Evolutionary conservation across 164 flowering plant species (phyloP).

Genomic region (Vitis labrusca): DNA sequence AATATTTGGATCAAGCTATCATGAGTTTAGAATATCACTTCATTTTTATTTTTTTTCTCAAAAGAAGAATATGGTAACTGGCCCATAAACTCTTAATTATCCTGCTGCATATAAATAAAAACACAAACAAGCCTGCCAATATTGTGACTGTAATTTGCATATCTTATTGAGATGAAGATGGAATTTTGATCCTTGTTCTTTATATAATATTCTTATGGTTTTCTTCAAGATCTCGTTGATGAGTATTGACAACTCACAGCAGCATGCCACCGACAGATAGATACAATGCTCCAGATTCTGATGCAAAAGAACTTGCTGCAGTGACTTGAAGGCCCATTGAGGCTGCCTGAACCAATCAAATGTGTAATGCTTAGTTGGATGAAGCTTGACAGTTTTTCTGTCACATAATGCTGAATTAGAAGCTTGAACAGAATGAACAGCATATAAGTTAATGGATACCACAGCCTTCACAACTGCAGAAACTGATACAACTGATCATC

Average conservation of each 20-base stretch:
- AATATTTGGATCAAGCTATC: no score
- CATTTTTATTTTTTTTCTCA: no score
- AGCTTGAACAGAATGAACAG: neutral
- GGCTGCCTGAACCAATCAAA: conserved; percentile 30
- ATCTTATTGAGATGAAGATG: neutral
- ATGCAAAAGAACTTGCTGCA: conserved; percentile 36
- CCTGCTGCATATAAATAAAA: neutral
- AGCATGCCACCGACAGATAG: conserved; percentile 52
- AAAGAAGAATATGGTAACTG: no score
- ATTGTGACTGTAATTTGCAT: neutral
- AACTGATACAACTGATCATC: neutral
- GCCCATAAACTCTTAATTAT: neutral
- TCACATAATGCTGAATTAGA: neutral
- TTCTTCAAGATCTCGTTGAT: neutral
- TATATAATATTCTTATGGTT: no score
- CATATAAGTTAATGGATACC: neutral
- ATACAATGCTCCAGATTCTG: conserved; percentile 23
- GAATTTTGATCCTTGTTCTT: no score
- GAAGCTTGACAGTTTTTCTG: no score
- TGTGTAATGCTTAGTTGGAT: neutral
- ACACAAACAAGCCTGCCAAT: neutral
- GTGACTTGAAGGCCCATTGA: conserved; percentile 42
- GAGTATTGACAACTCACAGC: conserved; percentile 32
- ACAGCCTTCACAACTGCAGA: conserved; percentile 3
- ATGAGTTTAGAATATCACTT: no score